Evolutionary conservation across 2,329 filamentous ascomycete species (phyloP).

Genomic region (Tetracladium maxilliforme): DNA sequence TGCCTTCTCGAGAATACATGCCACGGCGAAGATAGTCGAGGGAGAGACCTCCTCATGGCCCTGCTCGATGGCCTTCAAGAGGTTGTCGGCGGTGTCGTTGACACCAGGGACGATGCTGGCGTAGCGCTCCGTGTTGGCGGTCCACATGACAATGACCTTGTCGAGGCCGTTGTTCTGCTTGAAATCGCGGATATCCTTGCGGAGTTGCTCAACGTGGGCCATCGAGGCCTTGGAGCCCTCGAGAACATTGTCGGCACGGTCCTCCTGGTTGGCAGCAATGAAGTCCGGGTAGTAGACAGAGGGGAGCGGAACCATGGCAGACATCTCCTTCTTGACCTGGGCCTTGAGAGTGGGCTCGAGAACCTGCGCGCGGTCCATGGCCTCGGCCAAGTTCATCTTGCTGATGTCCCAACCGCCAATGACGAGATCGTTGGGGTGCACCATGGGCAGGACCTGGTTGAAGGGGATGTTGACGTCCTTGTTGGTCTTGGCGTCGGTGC

Average conservation of each 20-base stretch:
- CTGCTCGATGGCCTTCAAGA: slow-evolving; percentile 71
- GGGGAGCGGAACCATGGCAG: slow-evolving; percentile 72
- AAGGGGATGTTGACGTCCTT: slow-evolving; percentile 95
- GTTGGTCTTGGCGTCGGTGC: slow-evolving; percentile 67
- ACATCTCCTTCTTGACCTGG: slow-evolving; percentile 86
- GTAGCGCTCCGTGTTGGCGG: slow-evolving; percentile 96
- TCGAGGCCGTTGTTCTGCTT: slow-evolving; percentile 74
- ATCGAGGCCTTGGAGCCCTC: slow-evolving; percentile 70
- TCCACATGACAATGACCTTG: slow-evolving; percentile 97
- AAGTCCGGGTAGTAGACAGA: slow-evolving; percentile 99
- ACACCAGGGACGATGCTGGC: slow-evolving; percentile 76
- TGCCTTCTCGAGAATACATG: slow-evolving; percentile 74
- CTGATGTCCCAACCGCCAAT: slow-evolving; percentile 98
- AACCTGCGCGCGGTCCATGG: slow-evolving; percentile 93
- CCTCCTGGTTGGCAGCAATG: slow-evolving; percentile 96
- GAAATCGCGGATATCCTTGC: slow-evolving; percentile 88
- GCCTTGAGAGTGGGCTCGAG: slow-evolving; percentile 90
- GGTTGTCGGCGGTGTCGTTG: slow-evolving; percentile 93
- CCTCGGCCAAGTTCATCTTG: slow-evolving; percentile 69
- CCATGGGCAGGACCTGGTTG: slow-evolving; percentile 87
- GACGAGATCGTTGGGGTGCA: slow-evolving; percentile 89
- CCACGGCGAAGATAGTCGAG: slow-evolving; percentile 90
- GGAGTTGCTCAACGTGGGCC: slow-evolving; percentile 85
- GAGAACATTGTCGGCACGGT: slow-evolving; percentile 83
- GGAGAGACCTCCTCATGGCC: slow-evolving; percentile 88